Conservation (phyloP, 192 early-diverging fungal genomes). For the Podila minutissima region DNA sequence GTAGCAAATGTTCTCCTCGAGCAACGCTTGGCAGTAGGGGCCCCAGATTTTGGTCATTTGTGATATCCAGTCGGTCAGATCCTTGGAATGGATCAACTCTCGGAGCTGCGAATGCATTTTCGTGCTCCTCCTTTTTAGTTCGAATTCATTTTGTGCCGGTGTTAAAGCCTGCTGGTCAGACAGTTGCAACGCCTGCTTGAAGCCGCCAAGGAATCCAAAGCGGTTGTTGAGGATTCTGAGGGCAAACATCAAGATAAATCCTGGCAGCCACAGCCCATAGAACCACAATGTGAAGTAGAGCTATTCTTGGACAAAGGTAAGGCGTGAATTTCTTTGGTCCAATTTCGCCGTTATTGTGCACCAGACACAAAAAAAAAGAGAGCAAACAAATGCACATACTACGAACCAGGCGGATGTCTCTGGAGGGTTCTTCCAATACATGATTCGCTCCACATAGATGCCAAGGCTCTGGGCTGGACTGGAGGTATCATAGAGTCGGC, state of each 20-base stretch:
- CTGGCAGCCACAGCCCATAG: slow-evolving; percentile 38
- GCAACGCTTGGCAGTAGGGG: slow-evolving; percentile 33
- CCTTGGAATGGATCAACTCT: slow-evolving; percentile 45
- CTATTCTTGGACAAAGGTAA: slow-evolving; percentile 1
- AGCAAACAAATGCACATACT: slow-evolving; percentile 14
- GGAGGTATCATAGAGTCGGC: slow-evolving; percentile 43
- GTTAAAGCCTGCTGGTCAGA: not conserved
- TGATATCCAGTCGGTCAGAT: slow-evolving; percentile 44
- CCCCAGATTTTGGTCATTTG: slow-evolving; percentile 50
- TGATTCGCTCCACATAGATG: slow-evolving; percentile 28
- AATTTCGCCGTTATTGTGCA: no score
- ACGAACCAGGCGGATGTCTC: slow-evolving; percentile 37
- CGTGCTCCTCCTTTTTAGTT: slow-evolving; percentile 2
- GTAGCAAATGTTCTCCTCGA: slow-evolving; percentile 37
- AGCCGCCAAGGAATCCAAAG: slow-evolving; percentile 29
- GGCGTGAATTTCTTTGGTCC: no score
- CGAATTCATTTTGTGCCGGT: not conserved
- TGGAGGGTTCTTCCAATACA: slow-evolving; percentile 43
- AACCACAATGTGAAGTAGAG: slow-evolving; percentile 37
- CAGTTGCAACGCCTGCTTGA: slow-evolving; percentile 17
- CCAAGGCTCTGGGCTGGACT: slow-evolving; percentile 34
- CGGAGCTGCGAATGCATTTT: slow-evolving; percentile 37
- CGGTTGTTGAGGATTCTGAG: slow-evolving; percentile 43
- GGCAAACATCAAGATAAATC: slow-evolving; percentile 20
- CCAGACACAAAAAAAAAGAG: not conserved